Base-by-base conservation (phyloP, 1,139 yeast species). In the Arxiozyma bovina region DNA sequence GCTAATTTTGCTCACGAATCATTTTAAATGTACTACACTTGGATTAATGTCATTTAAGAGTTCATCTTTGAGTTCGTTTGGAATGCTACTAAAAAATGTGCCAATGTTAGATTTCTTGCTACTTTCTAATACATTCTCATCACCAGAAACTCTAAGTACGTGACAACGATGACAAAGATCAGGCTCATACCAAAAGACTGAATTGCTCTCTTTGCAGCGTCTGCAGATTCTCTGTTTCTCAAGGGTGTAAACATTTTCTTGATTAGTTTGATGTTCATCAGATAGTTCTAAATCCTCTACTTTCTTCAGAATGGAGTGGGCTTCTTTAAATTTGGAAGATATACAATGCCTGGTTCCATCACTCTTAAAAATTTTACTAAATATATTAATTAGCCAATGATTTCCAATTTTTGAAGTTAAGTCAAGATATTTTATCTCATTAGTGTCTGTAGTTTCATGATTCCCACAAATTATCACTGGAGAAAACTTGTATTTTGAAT, bases 101-200 rank as follows among this genome's bases (percentile, higher is more conserved):
- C 20, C 15, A 30, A 30, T 34, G 22, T 30, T 12, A 6, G 11
- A 18, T 4, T 21, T 20, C 7, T 30, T 34, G 18, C 42, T n/a
- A 5, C 6, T 41, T 3, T 34, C 48, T 5, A 42, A 23, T 20
- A 20, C 18, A 20, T 21, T 22, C 6, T 34, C 42, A 15, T 45
- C 47, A 34, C 34, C 46, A 3, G 49, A 40, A 18, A 51, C 15
- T 30, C 43, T 12, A 21, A 18, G 27, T 22, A 58, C 27, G 47
- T 62, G 61, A 48, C 68, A 65, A 20, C 56, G 45, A 52, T 63
- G 63, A 49, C 68, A 65, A 9, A 58, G 34, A 9, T 52, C 40
- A 9, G 52, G 40, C 3, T 44, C 46, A 50, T 56, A 60, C 68
- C 68, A 65, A 45, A 50, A 60, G 7, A 63, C 49, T 11, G 58